These are phyloP conservation scores for Auriscalpium orientale DNA, from an alignment of 768 basidiomycete species.

Conservation along the genomic window DNA sequence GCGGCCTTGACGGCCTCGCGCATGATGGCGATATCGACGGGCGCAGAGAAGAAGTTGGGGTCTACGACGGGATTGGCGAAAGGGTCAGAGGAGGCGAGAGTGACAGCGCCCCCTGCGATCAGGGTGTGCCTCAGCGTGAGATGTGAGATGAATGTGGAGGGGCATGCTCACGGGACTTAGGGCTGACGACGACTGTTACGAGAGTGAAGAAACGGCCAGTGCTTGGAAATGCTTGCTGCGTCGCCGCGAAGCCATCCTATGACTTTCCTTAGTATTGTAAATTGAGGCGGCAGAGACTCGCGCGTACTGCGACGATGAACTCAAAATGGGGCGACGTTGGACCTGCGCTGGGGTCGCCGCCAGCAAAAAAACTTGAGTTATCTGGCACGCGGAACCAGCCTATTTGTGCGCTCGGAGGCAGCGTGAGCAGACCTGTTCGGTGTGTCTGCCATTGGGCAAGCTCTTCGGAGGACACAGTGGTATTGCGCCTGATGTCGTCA, in stretches of 20 bases:
- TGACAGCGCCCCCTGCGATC: slow-evolving; percentile 21
- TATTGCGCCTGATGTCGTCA: slow-evolving; percentile 6
- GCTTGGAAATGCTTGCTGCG: neutral
- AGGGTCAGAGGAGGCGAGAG: slow-evolving; percentile 17
- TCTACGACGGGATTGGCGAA: slow-evolving; percentile 21
- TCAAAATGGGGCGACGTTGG: slow-evolving; percentile 12
- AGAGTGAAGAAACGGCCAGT: neutral
- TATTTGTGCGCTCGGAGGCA: neutral
- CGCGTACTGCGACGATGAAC: slow-evolving; percentile 6
- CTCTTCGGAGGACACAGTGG: neutral
- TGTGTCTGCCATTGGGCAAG: slow-evolving; percentile 5
- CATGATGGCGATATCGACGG: slow-evolving; percentile 2
- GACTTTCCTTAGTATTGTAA: too few relatives aligned
- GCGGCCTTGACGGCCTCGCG: neutral
- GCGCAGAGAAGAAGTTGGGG: slow-evolving; percentile 6
- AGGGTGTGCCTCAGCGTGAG: neutral
- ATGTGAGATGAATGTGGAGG: neutral
- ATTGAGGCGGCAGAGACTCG: too few relatives aligned
- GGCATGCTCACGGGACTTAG: slow-evolving; percentile 18
- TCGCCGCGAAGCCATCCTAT: neutral
- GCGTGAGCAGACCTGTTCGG: slow-evolving; percentile 4
- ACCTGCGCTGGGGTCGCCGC: slow-evolving; percentile 11
- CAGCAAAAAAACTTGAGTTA: slow-evolving; percentile 4
- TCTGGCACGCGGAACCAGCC: slow-evolving; percentile 6
- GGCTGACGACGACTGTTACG: neutral